Evolutionary conservation across 352 stramenopile genomes (phyloP).

Genomic region (Phytophthora europaea): DNA sequence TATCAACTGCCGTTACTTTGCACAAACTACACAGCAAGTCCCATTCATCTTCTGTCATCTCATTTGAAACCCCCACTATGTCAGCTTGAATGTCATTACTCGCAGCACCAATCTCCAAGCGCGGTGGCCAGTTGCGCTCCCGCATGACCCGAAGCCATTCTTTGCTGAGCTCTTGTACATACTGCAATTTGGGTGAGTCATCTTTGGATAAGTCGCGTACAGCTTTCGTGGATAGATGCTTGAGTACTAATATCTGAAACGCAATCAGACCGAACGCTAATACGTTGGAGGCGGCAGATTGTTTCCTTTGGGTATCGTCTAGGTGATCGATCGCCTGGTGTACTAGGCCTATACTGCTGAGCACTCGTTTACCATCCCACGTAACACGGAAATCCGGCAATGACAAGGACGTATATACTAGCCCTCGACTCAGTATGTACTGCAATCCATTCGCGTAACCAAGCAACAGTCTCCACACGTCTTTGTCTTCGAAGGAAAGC

Average conservation of each 20-base stretch:
- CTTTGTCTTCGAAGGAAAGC: not conserved
- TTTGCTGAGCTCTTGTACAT: not conserved
- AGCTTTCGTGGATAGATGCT: not conserved
- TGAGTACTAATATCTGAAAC: not conserved
- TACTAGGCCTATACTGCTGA: not conserved
- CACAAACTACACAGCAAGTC: not conserved
- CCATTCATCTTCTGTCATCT: not conserved
- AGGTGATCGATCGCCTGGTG: not conserved
- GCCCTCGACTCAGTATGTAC: not conserved
- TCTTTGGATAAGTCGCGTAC: not conserved
- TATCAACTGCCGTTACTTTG: not conserved
- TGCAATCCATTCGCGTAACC: not conserved
- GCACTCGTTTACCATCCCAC: not conserved
- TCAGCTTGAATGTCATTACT: not conserved
- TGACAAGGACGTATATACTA: not conserved
- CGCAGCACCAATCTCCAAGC: not conserved
- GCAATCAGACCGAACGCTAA: not conserved
- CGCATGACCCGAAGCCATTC: not conserved
- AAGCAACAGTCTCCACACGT: constrained; percentile 2
- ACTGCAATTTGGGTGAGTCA: not conserved
- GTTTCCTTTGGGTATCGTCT: not conserved
- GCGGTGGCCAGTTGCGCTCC: not conserved
- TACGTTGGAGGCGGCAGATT: not conserved
- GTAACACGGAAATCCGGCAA: not conserved
- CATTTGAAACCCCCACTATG: not conserved